Conservation (phyloP, 441 rosid genomes). For the Croton setiger region DNA sequence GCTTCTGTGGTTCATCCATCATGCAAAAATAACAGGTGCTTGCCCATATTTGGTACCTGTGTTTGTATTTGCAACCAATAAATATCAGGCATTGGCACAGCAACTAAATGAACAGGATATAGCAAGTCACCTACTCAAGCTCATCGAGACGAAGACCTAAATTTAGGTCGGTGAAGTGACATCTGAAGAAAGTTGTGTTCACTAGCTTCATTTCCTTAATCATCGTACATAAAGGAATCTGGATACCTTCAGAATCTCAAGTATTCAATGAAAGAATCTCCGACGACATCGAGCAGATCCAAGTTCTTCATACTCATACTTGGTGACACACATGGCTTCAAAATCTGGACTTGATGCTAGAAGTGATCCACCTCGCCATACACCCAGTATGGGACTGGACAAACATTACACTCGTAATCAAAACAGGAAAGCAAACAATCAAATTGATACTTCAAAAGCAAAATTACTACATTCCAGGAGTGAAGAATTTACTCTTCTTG, state of each 20-base stretch:
- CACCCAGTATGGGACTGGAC: slow-evolving; percentile 80
- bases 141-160: neutral
- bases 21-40: neutral
- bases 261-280: slow-evolving; percentile 67
- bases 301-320: slow-evolving; percentile 90
- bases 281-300: slow-evolving; percentile 85
- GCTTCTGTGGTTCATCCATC: neutral
- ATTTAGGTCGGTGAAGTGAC: slow-evolving; percentile 3
- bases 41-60: neutral
- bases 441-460: slow-evolving; percentile 6
- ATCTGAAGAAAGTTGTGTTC: neutral
- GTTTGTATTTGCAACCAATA: neutral
- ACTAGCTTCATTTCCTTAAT: slow-evolving; percentile 7
- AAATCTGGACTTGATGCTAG: slow-evolving; percentile 93
- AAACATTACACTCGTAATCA: slow-evolving; percentile 16
- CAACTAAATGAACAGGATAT: neutral
- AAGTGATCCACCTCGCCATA: slow-evolving; percentile 97
- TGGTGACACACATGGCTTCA: slow-evolving; percentile 85
- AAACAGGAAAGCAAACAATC: slow-evolving; percentile 7
- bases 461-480: slow-evolving; percentile 19
- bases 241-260: slow-evolving; percentile 25
- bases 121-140: neutral
- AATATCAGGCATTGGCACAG: neutral
- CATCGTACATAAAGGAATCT: neutral
- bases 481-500: slow-evolving; percentile 72